Percentiles rank a stretch among this genome's conserved stretches.
These are phyloP conservation scores for Botrytis paeoniae DNA, from an alignment of 2,329 filamentous ascomycete genomes.

Conservation along the genomic window DNA sequence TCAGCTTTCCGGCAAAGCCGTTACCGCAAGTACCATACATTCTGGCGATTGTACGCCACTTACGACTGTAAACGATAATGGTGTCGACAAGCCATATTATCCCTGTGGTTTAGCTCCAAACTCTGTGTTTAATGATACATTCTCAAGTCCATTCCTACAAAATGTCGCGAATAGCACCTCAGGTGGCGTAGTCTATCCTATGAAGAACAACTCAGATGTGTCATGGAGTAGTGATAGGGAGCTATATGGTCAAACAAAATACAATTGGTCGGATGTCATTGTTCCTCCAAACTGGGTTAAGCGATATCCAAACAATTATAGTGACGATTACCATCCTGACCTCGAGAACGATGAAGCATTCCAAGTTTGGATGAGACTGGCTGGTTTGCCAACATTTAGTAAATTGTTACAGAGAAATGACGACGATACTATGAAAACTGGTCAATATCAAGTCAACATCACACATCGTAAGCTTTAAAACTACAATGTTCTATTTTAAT, in stretches of 20 bases:
- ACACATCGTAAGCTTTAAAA: constrained; percentile 63
- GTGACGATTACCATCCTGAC: constrained; percentile 59
- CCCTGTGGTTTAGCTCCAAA: constrained; percentile 96
- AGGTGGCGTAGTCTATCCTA: constrained; percentile 56
- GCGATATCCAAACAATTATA: constrained; percentile 70
- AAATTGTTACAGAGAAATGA: constrained; percentile 89
- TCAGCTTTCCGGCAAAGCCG: constrained; percentile 73
- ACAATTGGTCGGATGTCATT: constrained; percentile 62
- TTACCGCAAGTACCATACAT: constrained; percentile 58
- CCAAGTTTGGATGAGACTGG: constrained; percentile 98
- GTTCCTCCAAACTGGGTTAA: constrained; percentile 84
- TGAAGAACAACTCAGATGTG: constrained; percentile 70
- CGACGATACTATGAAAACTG: constrained; percentile 59
- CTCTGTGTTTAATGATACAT: constrained; percentile 94
- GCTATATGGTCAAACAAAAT: constrained; percentile 70
- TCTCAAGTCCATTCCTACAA: constrained; percentile 58
- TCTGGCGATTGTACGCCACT: constrained; percentile 75
- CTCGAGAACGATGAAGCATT: constrained; percentile 77
- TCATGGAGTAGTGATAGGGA: constrained; percentile 82
- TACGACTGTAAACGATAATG: constrained; percentile 47
- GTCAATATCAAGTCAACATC: constrained; percentile 75
- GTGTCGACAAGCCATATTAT: constrained; percentile 69
- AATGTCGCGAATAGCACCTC: constrained; percentile 40
- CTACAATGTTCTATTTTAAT: background rate
- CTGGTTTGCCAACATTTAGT: constrained; percentile 89